Base-by-base conservation (phyloP, 2,329 filamentous ascomycete genomes). In the Elsinoe batatas region DNA sequence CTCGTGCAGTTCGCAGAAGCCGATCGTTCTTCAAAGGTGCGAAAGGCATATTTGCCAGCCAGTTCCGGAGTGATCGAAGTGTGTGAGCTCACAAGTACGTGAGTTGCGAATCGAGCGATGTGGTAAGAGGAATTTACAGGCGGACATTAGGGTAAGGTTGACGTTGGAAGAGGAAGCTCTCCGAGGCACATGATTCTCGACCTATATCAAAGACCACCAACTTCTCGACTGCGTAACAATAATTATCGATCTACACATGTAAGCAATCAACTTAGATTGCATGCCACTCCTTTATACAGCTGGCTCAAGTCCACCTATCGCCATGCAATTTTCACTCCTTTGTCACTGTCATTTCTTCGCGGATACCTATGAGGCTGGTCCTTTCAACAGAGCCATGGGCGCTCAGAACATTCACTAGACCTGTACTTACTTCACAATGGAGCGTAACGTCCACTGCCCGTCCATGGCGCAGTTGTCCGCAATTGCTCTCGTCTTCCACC, bases 21-120 rank as follows among this genome's bases (percentile, higher is more conserved):
- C 97, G 76, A 68, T 98, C 91, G 72, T 98, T 98, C 74, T 94
- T 83, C 69, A 97, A 74, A 57, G 90, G 88, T 65, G 84, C 82
- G 65, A 96, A 96, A 26, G 58, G 33, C 56, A 58, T 58, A 11
- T 18, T 54, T 43, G 54, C 7, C 11, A 30, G 32, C 38, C 18
- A 30, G 15, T 15, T 20, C 15, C 38, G 38, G 38, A 18, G 18
- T 5, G 15, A n/a, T 15, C 38, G 38, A 18, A 42, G 15, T 18
- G 15, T 15, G 38, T 30, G 26, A 30, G 26, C 26, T 30, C 7
- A 30, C 4, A 7, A 5, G 26, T 30, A 30, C 26, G 26, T 30
- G 7, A 7, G 26, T 30, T 8, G 26, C 26, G 8, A 8, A 8
- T 30, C 26, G 26, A 30, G 26, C 26, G 7, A 8, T 12, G 38